Evolutionary conservation across 768 basidiomycete genomes (phyloP), one percentile per base, ranked within the genome.

Genomic region (Rhizopogon vesiculosus): DNA sequence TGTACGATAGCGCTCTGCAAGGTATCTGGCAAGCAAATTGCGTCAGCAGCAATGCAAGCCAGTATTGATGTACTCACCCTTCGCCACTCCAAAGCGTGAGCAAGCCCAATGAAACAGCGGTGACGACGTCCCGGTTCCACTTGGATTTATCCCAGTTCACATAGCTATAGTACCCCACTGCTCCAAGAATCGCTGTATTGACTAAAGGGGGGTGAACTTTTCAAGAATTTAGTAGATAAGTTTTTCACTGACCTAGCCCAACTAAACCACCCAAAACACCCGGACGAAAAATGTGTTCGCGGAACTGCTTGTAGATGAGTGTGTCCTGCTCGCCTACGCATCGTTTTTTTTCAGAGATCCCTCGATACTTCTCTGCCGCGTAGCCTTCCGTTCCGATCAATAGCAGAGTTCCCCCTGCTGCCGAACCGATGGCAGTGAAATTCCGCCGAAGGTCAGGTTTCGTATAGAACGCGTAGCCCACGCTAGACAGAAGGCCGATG

Each of bases 121-220:
- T 81, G 9, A 90, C 78, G 7, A 75, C 67, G 16, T 83, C 78
- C 52, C 79, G 72, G 66, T 91, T 86, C 89, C 89, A 90, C 3
- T 61, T 68, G 1, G 81, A 78, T 35, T 69, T 69, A 58, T 87
- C 73, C 87, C 89, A 90, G 66, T 89, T 77, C 45, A 69, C 64
- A 67, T 87, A 91, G 1, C 77, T 75, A 55, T 79, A 69, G 66
- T 86, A 91, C 2, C 86, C 86, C 13, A 89, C 69, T 16, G 77
- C 67, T 3, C 85, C 83, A 29, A 91, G 64, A 12, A 91, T 66
- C 5, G 78, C 84, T 1, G 84, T 70, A 61, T 91, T 91, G 25
- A 25, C 25, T 25, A 25, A 25, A 25, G 25, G 25, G 25, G 25
- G 0, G 35, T 3, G 3, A 56, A 35, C 58, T 33, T 48, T 31